Percentiles rank a stretch among this genome's conserved stretches.
Conservation (phyloP, 2,329 filamentous ascomycete species). For the Albophoma yamanashiensis region DNA sequence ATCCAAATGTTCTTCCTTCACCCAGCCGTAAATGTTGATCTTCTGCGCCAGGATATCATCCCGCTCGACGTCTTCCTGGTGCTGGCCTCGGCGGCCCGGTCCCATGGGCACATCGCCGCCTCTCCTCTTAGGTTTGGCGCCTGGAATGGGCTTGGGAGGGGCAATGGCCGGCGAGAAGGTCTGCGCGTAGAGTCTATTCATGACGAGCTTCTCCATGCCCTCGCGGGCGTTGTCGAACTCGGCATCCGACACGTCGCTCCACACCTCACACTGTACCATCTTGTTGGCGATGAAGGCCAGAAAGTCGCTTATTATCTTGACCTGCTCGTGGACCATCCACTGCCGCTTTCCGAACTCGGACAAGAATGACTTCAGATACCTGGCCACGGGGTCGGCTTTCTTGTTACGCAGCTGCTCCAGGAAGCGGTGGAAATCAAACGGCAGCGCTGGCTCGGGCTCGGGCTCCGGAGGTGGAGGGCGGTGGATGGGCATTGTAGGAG, state of each 20-base stretch:
- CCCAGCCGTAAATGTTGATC: constrained; percentile 93
- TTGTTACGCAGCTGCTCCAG: constrained; percentile 91
- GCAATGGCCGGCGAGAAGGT: constrained; percentile 94
- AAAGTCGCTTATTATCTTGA: constrained; percentile 97
- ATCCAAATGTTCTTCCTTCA: constrained; percentile 85
- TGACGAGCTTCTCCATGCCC: constrained; percentile 98
- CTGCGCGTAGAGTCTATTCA: constrained; percentile 93
- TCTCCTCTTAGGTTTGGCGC: constrained; percentile 56
- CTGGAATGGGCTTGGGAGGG: constrained; percentile 62
- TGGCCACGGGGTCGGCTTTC: constrained; percentile 94
- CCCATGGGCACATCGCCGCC: constrained; percentile 59
- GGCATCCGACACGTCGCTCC: constrained; percentile 88
- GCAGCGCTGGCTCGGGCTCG: constrained; percentile 71
- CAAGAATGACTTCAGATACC: constrained; percentile 89
- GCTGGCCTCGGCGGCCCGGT: constrained; percentile 82
- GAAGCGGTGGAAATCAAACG: constrained; percentile 96
- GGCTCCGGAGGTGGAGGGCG: constrained; percentile 62
- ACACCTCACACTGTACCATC: constrained; percentile 95
- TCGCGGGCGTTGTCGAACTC: constrained; percentile 98
- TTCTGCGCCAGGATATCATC: constrained; percentile 96
- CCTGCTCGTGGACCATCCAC: constrained; percentile 99
- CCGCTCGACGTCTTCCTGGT: constrained; percentile 94
- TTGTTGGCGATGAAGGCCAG: constrained; percentile 95
- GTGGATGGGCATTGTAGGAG: constrained; percentile 40
- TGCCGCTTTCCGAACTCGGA: constrained; percentile 94